Conservation (phyloP, 2,329 filamentous ascomycete species). For the Orbilia quercus region DNA sequence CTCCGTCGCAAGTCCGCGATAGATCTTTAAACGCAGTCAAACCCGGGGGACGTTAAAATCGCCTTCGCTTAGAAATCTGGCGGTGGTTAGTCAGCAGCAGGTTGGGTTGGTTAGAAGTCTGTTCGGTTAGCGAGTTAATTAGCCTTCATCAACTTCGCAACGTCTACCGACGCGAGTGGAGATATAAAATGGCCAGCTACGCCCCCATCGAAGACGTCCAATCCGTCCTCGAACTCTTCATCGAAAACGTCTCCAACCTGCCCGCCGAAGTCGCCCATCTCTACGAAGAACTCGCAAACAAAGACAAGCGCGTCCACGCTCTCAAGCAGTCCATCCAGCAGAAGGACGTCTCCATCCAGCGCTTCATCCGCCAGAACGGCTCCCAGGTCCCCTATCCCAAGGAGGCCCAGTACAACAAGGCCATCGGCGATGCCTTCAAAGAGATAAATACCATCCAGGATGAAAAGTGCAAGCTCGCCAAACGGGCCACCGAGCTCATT, state of each 20-base stretch:
- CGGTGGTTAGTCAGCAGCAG: not conserved
- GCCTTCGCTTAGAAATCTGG: not conserved
- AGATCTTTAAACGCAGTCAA: too few species aligned
- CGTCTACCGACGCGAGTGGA: too few species aligned
- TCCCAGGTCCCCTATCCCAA: conserved; percentile 79
- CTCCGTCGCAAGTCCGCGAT: too few species aligned
- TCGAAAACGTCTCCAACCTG: conserved; percentile 69
- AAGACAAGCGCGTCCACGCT: conserved; percentile 78
- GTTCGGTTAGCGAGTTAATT: not conserved
- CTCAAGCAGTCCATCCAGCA: conserved; percentile 76
- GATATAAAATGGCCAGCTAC: conserved; percentile 35
- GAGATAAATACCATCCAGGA: conserved; percentile 76
- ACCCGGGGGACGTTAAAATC: not conserved
- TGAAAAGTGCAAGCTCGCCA: conserved; percentile 77
- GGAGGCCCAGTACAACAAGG: conserved; percentile 75
- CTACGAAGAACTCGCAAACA: conserved; percentile 83
- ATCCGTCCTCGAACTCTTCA: conserved; percentile 60
- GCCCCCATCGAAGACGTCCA: conserved; percentile 59
- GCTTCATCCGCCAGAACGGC: conserved; percentile 81
- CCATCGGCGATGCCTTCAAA: conserved; percentile 75
- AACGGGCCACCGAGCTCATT: conserved; percentile 67
- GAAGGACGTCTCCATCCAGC: conserved; percentile 79
- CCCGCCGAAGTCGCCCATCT: conserved; percentile 85
- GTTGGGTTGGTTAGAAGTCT: not conserved
- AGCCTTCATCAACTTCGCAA: conserved; percentile 17